Evolutionary conservation across 805 yeast genomes (phyloP), one percentile per base, ranked within the genome.

Genomic region (Scheffersomyces lignosus): DNA sequence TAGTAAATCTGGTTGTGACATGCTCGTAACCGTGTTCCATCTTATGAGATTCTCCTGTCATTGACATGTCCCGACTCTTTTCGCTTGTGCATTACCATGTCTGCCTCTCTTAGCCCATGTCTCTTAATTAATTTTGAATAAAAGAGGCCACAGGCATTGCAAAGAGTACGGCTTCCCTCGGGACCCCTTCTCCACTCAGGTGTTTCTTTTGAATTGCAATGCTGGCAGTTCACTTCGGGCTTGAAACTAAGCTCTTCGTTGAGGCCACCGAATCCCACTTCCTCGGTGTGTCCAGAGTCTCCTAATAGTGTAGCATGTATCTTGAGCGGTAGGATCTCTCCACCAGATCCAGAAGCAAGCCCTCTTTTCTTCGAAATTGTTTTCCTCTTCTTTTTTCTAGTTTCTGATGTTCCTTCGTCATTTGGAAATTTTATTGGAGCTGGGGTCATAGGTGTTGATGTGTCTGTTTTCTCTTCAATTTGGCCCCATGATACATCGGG

Each of bases 291-390:
- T 13, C 38, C 35, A 13, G 45, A 24, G 23, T 40, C 42, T 31
- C 39, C 48, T 8, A 44, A 37, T 15, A 43, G 34, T 20, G 40
- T 40, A 10, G 58, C 42, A 31, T 44, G 46, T 31, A 45, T 48
- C 38, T 59, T 60, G 23, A 83, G 64, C 1, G 83, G 64, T 0
- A 85, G 60, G 3, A 78, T 76, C 0, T 95, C 96, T 44, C 87
- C 82, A 20, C 9, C 10, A 20, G 24, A 20, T 20, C 24, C 24
- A 20, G 10, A 20, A n/a, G n/a, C n/a, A n/a, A n/a, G n/a, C n/a
- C n/a, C n/a, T n/a, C n/a, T n/a, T n/a, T n/a, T n/a, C n/a, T n/a
- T n/a, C n/a, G n/a, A n/a, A n/a, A n/a, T n/a, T n/a, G n/a, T n/a
- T n/a, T n/a, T n/a, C n/a, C n/a, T n/a, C n/a, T n/a, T n/a, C n/a